Evolutionary conservation across 495 filamentous ascomycete species (phyloP), one percentile per base, ranked within the genome.

Genomic region (Aspergillus asperescens): DNA sequence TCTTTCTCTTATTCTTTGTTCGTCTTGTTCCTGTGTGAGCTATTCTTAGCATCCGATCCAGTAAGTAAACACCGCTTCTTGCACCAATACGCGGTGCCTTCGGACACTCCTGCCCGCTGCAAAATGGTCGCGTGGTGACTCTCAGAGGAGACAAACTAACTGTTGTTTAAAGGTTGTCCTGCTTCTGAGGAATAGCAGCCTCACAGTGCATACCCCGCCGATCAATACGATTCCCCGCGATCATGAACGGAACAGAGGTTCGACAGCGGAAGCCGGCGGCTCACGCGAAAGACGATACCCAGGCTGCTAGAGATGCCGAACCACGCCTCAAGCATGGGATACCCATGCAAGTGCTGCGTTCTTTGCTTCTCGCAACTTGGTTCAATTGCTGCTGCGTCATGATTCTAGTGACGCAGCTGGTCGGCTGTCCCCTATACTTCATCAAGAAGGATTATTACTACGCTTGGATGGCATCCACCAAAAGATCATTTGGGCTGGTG

Each of bases 291-390:
- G 20, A 38, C 28, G 28, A 56, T 23, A 34, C 27, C 45, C 39
- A 39, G 18, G 18, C 54, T 18, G 45, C 50, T 48, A 60, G 66
- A 53, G 62, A 65, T 44, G 54, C 52, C 28, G 72, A 74, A 50
- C 73, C 68, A 44, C 75, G 79, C 42, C 74, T 85, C 38, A 86
- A 86, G 61, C 82, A 93, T 77, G 82, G 85, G 31, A 67, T 77
- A 29, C 63, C 77, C 10, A 77, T 80, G 55, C 87, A 91, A 55
- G 29, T 84, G 15, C 48, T 88, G 6, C 81, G 89, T 32, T 78
- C 87, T 27, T 31, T 88, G 8, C 63, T 81, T 1, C 74, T 90
- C 45, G 67, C 69, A 15, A 67, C 81, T 39, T 95, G 89, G 73
- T 87, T 89, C 59, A 61, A 77, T 37, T 70, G 74, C 45, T 76